Evolutionary conservation across 2,329 filamentous ascomycete genomes (phyloP), one percentile per base, ranked within the genome.

Genomic region (Triangularia verruculosa): DNA sequence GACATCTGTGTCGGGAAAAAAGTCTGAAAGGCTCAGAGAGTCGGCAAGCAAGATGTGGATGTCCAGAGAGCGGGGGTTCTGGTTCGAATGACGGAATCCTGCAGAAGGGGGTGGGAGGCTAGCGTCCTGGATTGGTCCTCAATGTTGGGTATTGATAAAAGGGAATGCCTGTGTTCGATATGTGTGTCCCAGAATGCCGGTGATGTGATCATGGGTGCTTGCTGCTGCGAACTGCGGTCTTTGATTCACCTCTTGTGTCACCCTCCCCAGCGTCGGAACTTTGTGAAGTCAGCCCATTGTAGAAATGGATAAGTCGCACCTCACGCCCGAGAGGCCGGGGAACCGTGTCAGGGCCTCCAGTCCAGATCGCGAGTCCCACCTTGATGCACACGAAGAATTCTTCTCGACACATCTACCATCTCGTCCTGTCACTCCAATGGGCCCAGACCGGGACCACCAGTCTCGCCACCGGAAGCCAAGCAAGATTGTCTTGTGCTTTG

Each of bases 401-500:
- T 69, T 69, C 59, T 71, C 67, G 15, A 64, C 64, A 2, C 63
- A 67, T 25, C 28, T 62, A 12, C 67, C 66, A 11, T 67, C 67
- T 15, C 65, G 64, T 15, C 68, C 68, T 2, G 52, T 39, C 3
- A 69, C 66, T 17, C 60, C 66, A 24, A 66, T 66, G 65, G 67
- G 25, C 0, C 24, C 51, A 12, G 63, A 63, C 9, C 34, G 56
- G 39, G 62, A 58, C 11, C 20, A 32, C 12, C 55, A 28, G 7
- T 20, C 24, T 53, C 54, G 17, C 20, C 63, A 65, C 32, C 60
- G 24, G 47, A 70, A 65, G 52, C 70, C 72, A 0, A 70, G 74
- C 20, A 87, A 86, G 70, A 78, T 87, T 13, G 79, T 88, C 9
- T 75, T 88, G 0, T 88, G 86, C 69, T 88, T 88, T 61, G 86